phyloP scores from a whole-genome alignment of 345 rosid species.

The Eucalyptus cladocalyx region DNA sequence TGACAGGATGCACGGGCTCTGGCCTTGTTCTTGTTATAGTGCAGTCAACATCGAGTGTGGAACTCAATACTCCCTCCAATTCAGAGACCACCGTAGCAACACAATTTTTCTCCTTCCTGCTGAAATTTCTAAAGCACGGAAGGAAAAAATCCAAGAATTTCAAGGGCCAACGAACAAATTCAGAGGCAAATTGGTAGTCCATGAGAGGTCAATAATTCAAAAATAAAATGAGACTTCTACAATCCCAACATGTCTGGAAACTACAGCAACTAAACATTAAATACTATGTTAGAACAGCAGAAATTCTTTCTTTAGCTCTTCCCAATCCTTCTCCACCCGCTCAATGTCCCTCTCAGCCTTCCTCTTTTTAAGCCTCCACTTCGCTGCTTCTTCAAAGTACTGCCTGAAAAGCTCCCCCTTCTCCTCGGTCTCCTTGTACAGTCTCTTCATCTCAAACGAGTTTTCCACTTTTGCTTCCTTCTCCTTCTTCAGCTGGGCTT shows the following conservation, averaged over 20 bases:
- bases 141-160: background rate
- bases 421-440: slow-evolving; percentile 9
- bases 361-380: slow-evolving; percentile 8
- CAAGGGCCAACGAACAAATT: background rate
- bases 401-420: background rate
- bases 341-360: slow-evolving; percentile 12
- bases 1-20: background rate
- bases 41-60: background rate
- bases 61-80: background rate
- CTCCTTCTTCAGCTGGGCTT: background rate
- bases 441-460: slow-evolving; percentile 1
- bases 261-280: background rate
- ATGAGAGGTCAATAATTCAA: background rate
- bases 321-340: slow-evolving; percentile 12
- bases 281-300: background rate
- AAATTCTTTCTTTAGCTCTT: slow-evolving; percentile 6
- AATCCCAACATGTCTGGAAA: background rate
- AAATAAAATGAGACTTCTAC: background rate
- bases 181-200: background rate
- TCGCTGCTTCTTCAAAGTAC: slow-evolving; percentile 4
- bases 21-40: background rate
- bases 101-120: background rate
- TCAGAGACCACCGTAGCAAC: background rate
- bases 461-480: slow-evolving; percentile 2
- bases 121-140: background rate